phyloP scores from a whole-genome alignment of 2,329 filamentous ascomycete species.

The Fusarium sp. region DNA sequence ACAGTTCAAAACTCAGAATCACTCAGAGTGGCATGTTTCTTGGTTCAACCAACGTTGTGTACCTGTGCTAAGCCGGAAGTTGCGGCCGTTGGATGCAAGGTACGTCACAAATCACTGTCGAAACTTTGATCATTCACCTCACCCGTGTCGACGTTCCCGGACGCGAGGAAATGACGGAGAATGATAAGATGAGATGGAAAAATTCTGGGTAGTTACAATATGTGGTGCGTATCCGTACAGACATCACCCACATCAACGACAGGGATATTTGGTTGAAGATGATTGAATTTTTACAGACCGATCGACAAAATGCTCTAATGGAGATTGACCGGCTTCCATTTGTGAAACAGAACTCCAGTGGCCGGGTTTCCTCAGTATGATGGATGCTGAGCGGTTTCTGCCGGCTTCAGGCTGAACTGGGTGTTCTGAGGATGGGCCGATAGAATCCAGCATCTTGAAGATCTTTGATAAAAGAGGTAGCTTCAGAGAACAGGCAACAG shows the following conservation, averaged over 20 bases:
- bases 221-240: background rate
- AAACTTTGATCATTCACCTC: slow-evolving; percentile 1
- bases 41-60: slow-evolving; percentile 14
- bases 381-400: slow-evolving; percentile 8
- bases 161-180: background rate
- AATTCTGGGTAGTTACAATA: background rate
- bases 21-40: slow-evolving; percentile 31
- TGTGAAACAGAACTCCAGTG: slow-evolving; percentile 15
- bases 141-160: background rate
- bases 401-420: slow-evolving; percentile 25
- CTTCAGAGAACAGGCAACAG: slow-evolving; percentile 13
- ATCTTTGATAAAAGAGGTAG: slow-evolving; percentile 21
- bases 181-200: background rate
- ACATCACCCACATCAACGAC: background rate
- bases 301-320: slow-evolving; percentile 6
- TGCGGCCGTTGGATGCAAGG: slow-evolving; percentile 11
- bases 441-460: slow-evolving; percentile 5
- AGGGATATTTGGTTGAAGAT: slow-evolving; percentile 16
- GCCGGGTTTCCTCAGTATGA: slow-evolving; percentile 2
- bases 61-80: slow-evolving; percentile 7
- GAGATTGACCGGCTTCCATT: slow-evolving; percentile 20
- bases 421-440: slow-evolving; percentile 2
- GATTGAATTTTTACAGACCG: slow-evolving; percentile 1
- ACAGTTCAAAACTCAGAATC: slow-evolving; percentile 27
- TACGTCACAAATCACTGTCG: slow-evolving; percentile 10